Evolutionary conservation across 2,329 filamentous ascomycete species (phyloP), one percentile per base, ranked within the genome.

Genomic region (Parascedosporium putredinis): DNA sequence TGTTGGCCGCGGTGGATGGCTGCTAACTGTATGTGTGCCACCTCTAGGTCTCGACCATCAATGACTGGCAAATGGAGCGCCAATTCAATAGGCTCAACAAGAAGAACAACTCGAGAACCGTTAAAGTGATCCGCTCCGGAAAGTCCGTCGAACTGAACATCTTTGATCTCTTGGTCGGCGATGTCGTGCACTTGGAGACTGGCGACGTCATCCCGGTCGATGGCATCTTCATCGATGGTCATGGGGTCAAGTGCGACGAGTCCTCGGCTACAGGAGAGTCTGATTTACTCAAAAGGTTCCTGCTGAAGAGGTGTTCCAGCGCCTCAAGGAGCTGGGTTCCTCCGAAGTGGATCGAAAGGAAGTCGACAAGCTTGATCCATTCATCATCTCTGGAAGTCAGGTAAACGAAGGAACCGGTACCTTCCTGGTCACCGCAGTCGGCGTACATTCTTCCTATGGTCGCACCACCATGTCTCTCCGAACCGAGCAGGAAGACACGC

Each of bases 231-330:
- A 81, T 87, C 53, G 70, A 74, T 16, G 70, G 71, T 5, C 68
- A 69, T 53, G 62, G 64, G 3, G 58, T 74, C 52, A 71, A 83
- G 61, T 88, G 83, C 57, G 84, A 87, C 56, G 84, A 88, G 59
- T 86, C 82, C 2, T 85, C 83, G 9, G 81, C 81, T 1, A 87
- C 84, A 23, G 84, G 84, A 55, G 84, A 88, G 64, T 86, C 83
- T 1, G 83, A 88, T 57, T 74, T 82, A 47, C 75, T 86, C 62
- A 82, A 79, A 88, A 88, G 66, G 78, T 74, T 0, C 62, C 69
- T 4, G 81, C 75, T 10, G 70, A 78, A 9, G 72, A 78, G 45
- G 80, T 81, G 45, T 79, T 75, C 65, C 65, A 72, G 36, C 70
- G 69, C 8, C 70, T 84, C 12, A 45, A 55, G 33, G 49, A 45